Evolutionary conservation across 306 rosid genomes (phyloP), one percentile per base, ranked within the genome.

Genomic region (Dryas drummondii): DNA sequence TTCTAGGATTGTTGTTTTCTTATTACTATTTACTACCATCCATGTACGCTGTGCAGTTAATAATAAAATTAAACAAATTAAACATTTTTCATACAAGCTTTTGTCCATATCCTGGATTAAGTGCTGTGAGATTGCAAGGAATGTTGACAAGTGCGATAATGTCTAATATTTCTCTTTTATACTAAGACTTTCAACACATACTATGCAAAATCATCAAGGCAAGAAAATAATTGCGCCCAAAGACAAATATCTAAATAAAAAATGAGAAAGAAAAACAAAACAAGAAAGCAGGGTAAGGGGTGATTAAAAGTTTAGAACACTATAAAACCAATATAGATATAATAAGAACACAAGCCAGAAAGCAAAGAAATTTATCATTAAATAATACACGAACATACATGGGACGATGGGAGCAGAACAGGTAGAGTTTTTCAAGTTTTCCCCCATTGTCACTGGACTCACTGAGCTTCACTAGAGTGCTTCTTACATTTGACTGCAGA

Each of bases 331-430:
- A 32, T 32, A 32, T 32, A 17, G 0, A 53, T 10, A 3, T 19
- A 47, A 57, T 72, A 72, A 22, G 27, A 46, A 72, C 67, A 72
- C 16, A 46, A 46, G 46, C 66, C 67, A 45, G 45, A 72, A 72
- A 46, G 46, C 14, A 46, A 57, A 57, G 7, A 72, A 22, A 13
- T 7, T 56, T 1, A 44, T 13, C 4, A 19, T 27, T 17, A 46
- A 53, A 53, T 42, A 44, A 56, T 27, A 53, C 27, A 40, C 8
- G 19, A 15, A 56, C 53, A 19, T 56, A 44, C 65, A 46, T 7
- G 22, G 56, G 11, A 58, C 56, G 56, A 72, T 7, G 22, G 56
- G 17, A 58, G 76, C 67, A 72, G 56, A 46, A 26, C 3, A 3
- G 76, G 65, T 14, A 9, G 62, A 58, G 47, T 32, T 32, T 32